A percentile compares a stretch with the other conserved stretches of the same genome.
These are phyloP conservation scores for Prunus yedoensis DNA, from an alignment of 331 rosid species.

Conservation along the genomic window DNA sequence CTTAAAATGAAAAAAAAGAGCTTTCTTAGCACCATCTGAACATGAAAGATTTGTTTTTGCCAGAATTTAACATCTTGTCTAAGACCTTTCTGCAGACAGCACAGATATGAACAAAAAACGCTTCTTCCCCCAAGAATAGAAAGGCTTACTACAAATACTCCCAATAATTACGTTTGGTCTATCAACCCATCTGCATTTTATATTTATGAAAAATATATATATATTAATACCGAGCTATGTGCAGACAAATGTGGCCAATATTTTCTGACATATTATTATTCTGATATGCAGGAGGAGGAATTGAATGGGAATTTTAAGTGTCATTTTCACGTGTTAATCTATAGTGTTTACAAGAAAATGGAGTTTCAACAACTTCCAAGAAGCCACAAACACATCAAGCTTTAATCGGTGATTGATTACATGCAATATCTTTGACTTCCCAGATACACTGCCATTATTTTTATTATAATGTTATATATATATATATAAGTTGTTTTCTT, in stretches of 20 bases:
- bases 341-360: conserved; percentile 15
- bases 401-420: conserved; percentile 20
- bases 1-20: background rate
- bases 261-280: background rate
- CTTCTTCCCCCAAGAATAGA: background rate
- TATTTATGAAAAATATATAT: background rate
- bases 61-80: background rate
- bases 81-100: background rate
- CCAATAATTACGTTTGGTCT: background rate
- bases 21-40: background rate
- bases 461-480: background rate
- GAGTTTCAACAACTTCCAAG: conserved; percentile 33
- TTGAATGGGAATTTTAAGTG: conserved; percentile 21
- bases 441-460: conserved; percentile 27
- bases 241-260: background rate
- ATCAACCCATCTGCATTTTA: background rate
- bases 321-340: conserved; percentile 30
- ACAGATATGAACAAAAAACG: background rate
- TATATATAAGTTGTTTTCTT: too few species aligned
- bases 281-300: background rate
- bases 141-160: background rate
- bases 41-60: background rate
- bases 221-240: background rate
- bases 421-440: conserved; percentile 34
- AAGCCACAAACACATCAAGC: conserved; percentile 29